Percentiles rank a stretch among this genome's conserved stretches.
phyloP scores from a whole-genome alignment of 805 yeast genomes.

The Saccharomycopsis amapae region DNA sequence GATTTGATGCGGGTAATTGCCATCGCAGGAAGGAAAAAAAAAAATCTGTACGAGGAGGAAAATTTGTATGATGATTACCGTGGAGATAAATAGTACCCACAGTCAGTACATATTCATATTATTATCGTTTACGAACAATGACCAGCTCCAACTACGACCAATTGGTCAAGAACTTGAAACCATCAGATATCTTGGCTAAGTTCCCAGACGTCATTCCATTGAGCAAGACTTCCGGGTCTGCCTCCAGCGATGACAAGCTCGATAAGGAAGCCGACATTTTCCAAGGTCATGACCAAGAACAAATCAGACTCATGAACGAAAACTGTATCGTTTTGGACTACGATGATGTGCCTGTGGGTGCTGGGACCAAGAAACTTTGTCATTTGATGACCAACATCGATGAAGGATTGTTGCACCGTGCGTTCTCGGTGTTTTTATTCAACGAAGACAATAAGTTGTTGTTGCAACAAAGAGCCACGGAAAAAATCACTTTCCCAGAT shows the following conservation, averaged over 20 bases:
- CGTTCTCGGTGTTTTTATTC: slow-evolving; percentile 92
- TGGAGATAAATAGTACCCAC: no score
- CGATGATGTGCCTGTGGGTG: slow-evolving; percentile 82
- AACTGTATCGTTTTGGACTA: slow-evolving; percentile 89
- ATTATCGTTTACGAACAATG: no score
- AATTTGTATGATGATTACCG: no score
- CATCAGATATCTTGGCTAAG: slow-evolving; percentile 42
- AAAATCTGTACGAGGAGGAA: no score
- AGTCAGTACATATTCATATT: no score
- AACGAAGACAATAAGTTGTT: slow-evolving; percentile 68
- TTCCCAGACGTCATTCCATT: slow-evolving; percentile 70
- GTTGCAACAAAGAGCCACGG: slow-evolving; percentile 92
- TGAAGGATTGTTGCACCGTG: slow-evolving; percentile 84
- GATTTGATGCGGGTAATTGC: not conserved
- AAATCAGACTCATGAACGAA: slow-evolving; percentile 92
- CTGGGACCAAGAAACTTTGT: slow-evolving; percentile 88
- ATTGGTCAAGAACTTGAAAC: slow-evolving; percentile 46
- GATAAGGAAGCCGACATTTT: slow-evolving; percentile 39
- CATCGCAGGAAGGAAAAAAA: no score
- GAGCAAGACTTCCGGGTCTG: slow-evolving; percentile 50
- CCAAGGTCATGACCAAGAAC: slow-evolving; percentile 87
- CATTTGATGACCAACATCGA: slow-evolving; percentile 84
- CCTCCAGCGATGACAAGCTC: slow-evolving; percentile 30
- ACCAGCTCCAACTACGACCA: slow-evolving; percentile 34
- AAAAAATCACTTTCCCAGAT: slow-evolving; percentile 91